These are phyloP conservation scores for Penicillium sp. DNA, from an alignment of 2,329 filamentous ascomycete species.

Conservation along the genomic window DNA sequence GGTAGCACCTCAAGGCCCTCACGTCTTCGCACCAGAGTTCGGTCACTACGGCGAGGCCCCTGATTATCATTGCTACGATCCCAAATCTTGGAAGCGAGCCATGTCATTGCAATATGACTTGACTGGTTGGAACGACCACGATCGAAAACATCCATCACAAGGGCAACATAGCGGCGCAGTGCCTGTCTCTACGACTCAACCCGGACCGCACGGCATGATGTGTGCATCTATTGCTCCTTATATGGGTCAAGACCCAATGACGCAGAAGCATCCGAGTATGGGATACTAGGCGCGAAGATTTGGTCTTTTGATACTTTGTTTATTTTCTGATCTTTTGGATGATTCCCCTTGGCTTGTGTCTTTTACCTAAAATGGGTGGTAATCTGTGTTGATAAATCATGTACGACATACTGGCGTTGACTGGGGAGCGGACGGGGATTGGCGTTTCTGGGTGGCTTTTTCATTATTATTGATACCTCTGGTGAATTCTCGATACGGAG, in stretches of 20 bases:
- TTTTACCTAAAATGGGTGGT: constrained; percentile 15
- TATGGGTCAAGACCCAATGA: constrained; percentile 19
- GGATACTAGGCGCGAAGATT: constrained; percentile 14
- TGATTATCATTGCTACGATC: constrained; percentile 19
- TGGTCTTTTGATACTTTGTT: background rate
- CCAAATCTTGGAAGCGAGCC: constrained; percentile 28
- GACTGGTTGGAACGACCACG: constrained; percentile 3
- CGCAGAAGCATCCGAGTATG: constrained; percentile 19
- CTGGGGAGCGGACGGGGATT: constrained; percentile 5
- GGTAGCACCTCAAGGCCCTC: constrained; percentile 18
- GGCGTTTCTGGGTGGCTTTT: constrained; percentile 5
- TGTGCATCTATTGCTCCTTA: constrained; percentile 29
- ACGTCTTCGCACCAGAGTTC: constrained; percentile 21
- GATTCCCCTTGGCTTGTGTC: constrained; percentile 5
- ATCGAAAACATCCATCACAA: background rate
- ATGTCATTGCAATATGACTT: constrained; percentile 27
- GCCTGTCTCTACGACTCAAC: constrained; percentile 19
- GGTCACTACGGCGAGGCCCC: constrained; percentile 13
- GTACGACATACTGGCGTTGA: constrained; percentile 20
- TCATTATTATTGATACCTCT: constrained; percentile 7
- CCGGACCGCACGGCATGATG: constrained; percentile 24
- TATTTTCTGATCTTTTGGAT: background rate
- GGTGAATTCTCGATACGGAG: background rate
- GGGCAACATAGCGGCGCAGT: constrained; percentile 12
- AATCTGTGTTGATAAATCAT: constrained; percentile 11